Evolutionary conservation across 441 rosid genomes (phyloP).

Genomic region (Francoa sonchifolia): DNA sequence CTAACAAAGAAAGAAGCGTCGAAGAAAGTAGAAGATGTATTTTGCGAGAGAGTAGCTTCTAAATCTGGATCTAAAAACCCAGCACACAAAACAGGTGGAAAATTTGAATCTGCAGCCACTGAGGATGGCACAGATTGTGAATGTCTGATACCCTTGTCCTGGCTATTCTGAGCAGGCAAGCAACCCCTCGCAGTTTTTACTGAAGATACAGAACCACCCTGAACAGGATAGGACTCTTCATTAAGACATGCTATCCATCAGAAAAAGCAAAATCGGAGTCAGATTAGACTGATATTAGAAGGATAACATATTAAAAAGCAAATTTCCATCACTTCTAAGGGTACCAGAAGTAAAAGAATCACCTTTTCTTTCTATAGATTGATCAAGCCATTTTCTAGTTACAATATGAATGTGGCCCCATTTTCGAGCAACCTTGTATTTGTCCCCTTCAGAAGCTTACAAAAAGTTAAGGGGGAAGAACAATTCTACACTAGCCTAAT

Average conservation of each 20-base stretch:
- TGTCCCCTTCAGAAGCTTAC: conserved; percentile 89
- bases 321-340: conserved; percentile 10
- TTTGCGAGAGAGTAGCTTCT: conserved; percentile 77
- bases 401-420: conserved; percentile 92
- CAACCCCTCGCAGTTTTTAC: conserved; percentile 26
- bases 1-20: conserved; percentile 32
- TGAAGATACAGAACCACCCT: conserved; percentile 33
- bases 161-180: conserved; percentile 36
- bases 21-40: conserved; percentile 36
- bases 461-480: conserved; percentile 42
- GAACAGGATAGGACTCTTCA: conserved; percentile 87
- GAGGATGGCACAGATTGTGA: conserved; percentile 27
- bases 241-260: conserved; percentile 71
- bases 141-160: conserved; percentile 31
- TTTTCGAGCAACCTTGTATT: conserved; percentile 75
- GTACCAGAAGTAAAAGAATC: conserved; percentile 12
- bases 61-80: conserved; percentile 49
- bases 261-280: conserved; percentile 22
- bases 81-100: conserved; percentile 25
- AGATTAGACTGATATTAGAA: conserved; percentile 8
- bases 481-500: conserved; percentile 4
- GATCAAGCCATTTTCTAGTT: conserved; percentile 80
- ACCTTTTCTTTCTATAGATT: conserved; percentile 80
- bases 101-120: conserved; percentile 34
- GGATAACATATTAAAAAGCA: conserved; percentile 3